Percentiles rank a stretch among this genome's conserved stretches.
phyloP scores from a whole-genome alignment of 1,139 yeast species.

The Candida neerlandica region DNA sequence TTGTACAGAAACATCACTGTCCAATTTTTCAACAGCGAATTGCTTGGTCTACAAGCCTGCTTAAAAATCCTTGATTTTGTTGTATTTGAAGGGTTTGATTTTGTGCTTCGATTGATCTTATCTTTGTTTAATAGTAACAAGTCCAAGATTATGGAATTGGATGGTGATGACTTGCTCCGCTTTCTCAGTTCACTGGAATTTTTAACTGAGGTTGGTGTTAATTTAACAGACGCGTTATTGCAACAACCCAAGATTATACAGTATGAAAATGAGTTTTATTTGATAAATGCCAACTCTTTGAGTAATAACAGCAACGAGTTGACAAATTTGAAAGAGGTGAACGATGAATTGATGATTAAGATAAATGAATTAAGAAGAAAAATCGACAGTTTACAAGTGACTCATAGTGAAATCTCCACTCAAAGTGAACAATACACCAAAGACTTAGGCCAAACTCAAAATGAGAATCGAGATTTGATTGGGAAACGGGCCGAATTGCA shows the following conservation, averaged over 20 bases:
- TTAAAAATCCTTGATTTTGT: conserved; percentile 36
- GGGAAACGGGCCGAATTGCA: conserved; percentile 25
- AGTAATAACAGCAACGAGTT: conserved; percentile 44
- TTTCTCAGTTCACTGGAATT: conserved; percentile 29
- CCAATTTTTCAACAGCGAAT: conserved; percentile 7
- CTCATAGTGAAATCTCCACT: conserved; percentile 42
- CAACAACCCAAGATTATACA: conserved; percentile 36
- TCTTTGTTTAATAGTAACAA: conserved; percentile 24
- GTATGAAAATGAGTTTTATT: conserved; percentile 49
- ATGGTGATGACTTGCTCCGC: conserved; percentile 33
- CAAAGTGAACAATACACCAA: conserved; percentile 36
- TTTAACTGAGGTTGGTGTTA: conserved; percentile 18
- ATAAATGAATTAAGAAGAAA: conserved; percentile 33
- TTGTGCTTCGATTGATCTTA: conserved; percentile 32
- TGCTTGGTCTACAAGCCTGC: conserved; percentile 12
- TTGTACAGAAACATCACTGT: conserved; percentile 23
- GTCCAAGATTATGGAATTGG: conserved; percentile 23
- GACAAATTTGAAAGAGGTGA: conserved; percentile 39
- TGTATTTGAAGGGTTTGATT: conserved; percentile 45
- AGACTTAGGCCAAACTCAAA: conserved; percentile 28
- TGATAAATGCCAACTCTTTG: conserved; percentile 44
- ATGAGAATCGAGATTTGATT: conserved; percentile 25
- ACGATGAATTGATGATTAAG: conserved; percentile 36
- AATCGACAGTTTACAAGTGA: conserved; percentile 33
- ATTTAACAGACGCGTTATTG: conserved; percentile 21